phyloP scores from a whole-genome alignment of 1,139 yeast species.

The Lodderomyces beijingensis region DNA sequence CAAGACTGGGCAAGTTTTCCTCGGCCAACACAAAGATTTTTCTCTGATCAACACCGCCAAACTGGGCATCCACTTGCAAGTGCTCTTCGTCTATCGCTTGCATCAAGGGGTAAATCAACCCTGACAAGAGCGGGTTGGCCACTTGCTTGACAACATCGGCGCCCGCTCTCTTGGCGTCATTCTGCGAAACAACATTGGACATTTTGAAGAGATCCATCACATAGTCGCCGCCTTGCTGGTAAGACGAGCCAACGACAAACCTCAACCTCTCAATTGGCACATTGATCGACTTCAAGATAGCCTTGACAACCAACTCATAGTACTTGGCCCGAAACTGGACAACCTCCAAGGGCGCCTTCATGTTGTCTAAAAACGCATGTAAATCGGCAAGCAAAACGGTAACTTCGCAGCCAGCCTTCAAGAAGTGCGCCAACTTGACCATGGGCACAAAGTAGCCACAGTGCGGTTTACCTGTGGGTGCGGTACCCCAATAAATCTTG shows the following conservation, averaged over 20 bases:
- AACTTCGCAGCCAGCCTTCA: slow-evolving; percentile 95
- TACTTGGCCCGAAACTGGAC: slow-evolving; percentile 85
- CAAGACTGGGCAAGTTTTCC: slow-evolving; percentile 80
- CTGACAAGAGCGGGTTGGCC: slow-evolving; percentile 86
- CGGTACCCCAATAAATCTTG: slow-evolving; percentile 88
- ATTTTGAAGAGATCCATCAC: slow-evolving; percentile 85
- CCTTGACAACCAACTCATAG: slow-evolving; percentile 78
- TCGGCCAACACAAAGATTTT: slow-evolving; percentile 97
- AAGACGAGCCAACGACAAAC: slow-evolving; percentile 84
- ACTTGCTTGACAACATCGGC: slow-evolving; percentile 99
- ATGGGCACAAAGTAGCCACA: slow-evolving; percentile 98
- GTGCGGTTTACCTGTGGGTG: slow-evolving; percentile 89
- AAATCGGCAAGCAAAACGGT: slow-evolving; percentile 92
- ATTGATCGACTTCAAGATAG: slow-evolving; percentile 78
- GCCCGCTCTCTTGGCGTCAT: slow-evolving; percentile 98
- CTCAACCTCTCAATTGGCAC: slow-evolving; percentile 87
- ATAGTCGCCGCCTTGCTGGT: slow-evolving; percentile 74
- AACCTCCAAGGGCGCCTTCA: slow-evolving; percentile 96
- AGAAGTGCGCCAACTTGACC: slow-evolving; percentile 92
- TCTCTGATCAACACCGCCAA: slow-evolving; percentile 99
- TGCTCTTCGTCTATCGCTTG: slow-evolving; percentile 96
- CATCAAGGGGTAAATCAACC: slow-evolving; percentile 96
- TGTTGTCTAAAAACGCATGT: slow-evolving; percentile 95
- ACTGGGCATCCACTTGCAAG: slow-evolving; percentile 86
- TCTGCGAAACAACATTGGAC: slow-evolving; percentile 80